Evolutionary conservation across 2,329 filamentous ascomycete genomes (phyloP).

Genomic region (Fusarium keratoplasticum): DNA sequence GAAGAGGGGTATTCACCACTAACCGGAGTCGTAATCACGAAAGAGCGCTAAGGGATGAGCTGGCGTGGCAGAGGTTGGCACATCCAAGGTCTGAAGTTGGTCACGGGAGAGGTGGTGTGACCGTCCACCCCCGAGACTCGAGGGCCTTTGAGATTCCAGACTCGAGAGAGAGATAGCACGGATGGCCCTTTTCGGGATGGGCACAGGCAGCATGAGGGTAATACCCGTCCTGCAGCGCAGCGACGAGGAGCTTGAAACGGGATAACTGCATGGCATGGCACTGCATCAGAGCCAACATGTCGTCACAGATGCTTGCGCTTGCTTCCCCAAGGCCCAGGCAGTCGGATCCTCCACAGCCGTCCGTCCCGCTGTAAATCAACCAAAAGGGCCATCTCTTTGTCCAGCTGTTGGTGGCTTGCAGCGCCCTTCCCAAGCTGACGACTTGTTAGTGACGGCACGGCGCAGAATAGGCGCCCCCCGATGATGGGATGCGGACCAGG

Average conservation of each 20-base stretch:
- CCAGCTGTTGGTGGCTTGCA: constrained; percentile 20
- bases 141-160: not conserved
- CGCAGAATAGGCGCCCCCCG: constrained; percentile 21
- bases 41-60: not conserved
- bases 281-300: constrained; percentile 10
- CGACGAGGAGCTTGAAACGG: not conserved
- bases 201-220: constrained; percentile 1
- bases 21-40: not conserved
- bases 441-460: not conserved
- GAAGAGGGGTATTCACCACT: not conserved
- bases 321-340: constrained; percentile 12
- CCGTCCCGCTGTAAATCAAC: constrained; percentile 3
- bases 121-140: constrained; percentile 3
- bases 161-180: not conserved
- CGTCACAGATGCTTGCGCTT: constrained; percentile 21
- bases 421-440: constrained; percentile 1
- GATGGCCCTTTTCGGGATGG: not conserved
- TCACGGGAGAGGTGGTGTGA: constrained; percentile 37
- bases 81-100: constrained; percentile 4
- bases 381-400: constrained; percentile 4
- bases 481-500: constrained; percentile 13
- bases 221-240: constrained; percentile 7
- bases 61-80: constrained; percentile 1
- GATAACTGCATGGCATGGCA: constrained; percentile 13
- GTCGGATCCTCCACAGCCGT: constrained; percentile 21